Base-by-base conservation (phyloP, 768 basidiomycete species). In the Boletus coccyginus region DNA sequence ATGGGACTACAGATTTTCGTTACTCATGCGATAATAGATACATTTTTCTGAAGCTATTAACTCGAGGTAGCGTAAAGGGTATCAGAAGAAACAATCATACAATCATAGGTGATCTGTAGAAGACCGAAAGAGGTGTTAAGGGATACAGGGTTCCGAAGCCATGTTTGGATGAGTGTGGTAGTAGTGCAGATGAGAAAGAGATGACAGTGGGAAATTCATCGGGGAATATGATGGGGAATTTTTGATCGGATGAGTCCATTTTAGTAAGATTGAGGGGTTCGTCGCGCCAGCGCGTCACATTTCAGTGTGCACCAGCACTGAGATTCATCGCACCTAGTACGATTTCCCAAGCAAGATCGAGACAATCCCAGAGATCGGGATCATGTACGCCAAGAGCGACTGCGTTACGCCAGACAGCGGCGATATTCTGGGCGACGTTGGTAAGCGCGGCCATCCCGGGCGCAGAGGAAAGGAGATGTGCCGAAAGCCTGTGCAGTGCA, bases 321-420 rank as follows among this genome's bases (percentile, higher is more conserved):
- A 82, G 71, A 27, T 81, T 77, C 68, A 86, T 74, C 29, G 86
- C 86, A 9, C 76, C 78, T n/a, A 88, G 72, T 14, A 89, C 70
- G 39, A 86, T 75, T 63, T 83, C 79, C 87, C 88, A 92, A 42
- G 84, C 80, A 41, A 80, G 67, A 56, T 89, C 86, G 56, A 92
- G 78, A 19, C 78, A 77, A 24, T 78, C 76, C 88, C 88, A 92
- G 43, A 92, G 72, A 21, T 74, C 74, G 35, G 81, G 78, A 60
- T 90, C 86, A 50, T 78, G 81, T 2, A 91, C 70, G 4, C 88
- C 88, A n/a, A 92, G 75, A 21, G 81, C 80, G 56, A 83, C 84
- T 3, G 79, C 81, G 65, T 92, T 91, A 55, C 81, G 77, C 87
- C 88, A 92, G 33, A 91, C 68, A 8, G 85, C 88, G 53, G 85